phyloP scores from a whole-genome alignment of 768 basidiomycete species.

The Lactarius pseudohatsudake region DNA sequence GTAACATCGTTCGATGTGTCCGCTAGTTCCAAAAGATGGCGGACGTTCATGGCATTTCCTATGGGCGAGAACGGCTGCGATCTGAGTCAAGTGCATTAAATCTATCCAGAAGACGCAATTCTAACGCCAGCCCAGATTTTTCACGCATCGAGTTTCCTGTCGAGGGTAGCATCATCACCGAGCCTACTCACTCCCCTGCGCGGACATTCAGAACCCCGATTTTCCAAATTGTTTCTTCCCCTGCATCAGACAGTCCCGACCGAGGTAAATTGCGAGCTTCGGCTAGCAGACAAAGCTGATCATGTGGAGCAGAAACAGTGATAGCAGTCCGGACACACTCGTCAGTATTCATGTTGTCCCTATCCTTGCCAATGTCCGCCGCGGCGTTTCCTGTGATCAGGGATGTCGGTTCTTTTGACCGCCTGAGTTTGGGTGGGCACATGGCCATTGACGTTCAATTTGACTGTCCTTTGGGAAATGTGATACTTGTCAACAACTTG shows the following conservation, averaged over 20 bases:
- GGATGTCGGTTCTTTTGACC: constrained; percentile 29
- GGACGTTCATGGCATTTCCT: constrained; percentile 55
- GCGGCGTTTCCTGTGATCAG: constrained; percentile 3
- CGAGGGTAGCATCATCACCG: constrained; percentile 37
- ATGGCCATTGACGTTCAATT: constrained; percentile 51
- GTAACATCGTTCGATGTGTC: constrained; percentile 44
- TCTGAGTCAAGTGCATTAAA: constrained; percentile 53
- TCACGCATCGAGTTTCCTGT: constrained; percentile 41
- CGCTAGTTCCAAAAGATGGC: constrained; percentile 30
- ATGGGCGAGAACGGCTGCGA: constrained; percentile 59
- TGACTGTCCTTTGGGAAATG: constrained; percentile 22
- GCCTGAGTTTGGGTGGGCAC: constrained; percentile 43
- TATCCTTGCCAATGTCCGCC: background rate
- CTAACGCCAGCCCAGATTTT: constrained; percentile 44
- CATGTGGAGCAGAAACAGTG: constrained; percentile 29
- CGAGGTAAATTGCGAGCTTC: constrained; percentile 14
- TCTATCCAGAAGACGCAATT: background rate
- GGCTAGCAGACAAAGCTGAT: constrained; percentile 14
- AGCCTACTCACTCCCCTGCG: constrained; percentile 43
- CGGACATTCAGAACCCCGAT: constrained; percentile 66
- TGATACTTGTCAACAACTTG: constrained; percentile 15
- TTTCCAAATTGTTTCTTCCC: constrained; percentile 48
- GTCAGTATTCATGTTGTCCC: constrained; percentile 32
- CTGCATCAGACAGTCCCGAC: background rate
- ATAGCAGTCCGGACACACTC: constrained; percentile 51